phyloP scores from a whole-genome alignment of 805 yeast species.

The Kregervanrija pseudodelftensis region DNA sequence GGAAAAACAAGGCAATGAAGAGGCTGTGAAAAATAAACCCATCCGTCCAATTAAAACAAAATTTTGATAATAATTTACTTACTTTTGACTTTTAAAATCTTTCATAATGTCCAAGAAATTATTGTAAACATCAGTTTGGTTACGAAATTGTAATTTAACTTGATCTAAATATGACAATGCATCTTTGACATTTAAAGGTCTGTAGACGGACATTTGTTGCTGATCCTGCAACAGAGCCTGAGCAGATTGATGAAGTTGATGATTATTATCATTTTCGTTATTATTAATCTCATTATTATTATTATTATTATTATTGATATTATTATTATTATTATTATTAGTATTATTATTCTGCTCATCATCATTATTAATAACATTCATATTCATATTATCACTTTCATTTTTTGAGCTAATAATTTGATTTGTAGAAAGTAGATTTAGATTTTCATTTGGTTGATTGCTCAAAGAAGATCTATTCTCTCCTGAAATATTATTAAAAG shows the following conservation, averaged over 20 bases:
- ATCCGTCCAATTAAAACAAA: neutral
- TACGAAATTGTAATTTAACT: conserved; percentile 85
- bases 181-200: conserved; percentile 91
- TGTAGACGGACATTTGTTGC: conserved; percentile 34
- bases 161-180: conserved; percentile 93
- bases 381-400: no score
- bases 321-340: no score
- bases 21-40: neutral
- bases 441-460: conserved; percentile 2
- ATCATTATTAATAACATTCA: no score
- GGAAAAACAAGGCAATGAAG: neutral
- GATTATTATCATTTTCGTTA: conserved; percentile 11
- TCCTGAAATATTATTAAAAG: conserved; percentile 15
- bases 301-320: no score
- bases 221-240: conserved; percentile 10
- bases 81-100: conserved; percentile 92
- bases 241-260: neutral
- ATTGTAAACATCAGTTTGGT: conserved; percentile 93
- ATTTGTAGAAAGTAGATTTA: conserved; percentile 26
- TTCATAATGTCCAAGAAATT: conserved; percentile 97
- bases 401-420: conserved; percentile 4
- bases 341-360: no score
- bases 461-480: neutral
- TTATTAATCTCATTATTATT: no score
- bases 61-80: conserved; percentile 20